Evolutionary conservation across 768 basidiomycete species (phyloP).

Genomic region (Aureoboletus auriporus): DNA sequence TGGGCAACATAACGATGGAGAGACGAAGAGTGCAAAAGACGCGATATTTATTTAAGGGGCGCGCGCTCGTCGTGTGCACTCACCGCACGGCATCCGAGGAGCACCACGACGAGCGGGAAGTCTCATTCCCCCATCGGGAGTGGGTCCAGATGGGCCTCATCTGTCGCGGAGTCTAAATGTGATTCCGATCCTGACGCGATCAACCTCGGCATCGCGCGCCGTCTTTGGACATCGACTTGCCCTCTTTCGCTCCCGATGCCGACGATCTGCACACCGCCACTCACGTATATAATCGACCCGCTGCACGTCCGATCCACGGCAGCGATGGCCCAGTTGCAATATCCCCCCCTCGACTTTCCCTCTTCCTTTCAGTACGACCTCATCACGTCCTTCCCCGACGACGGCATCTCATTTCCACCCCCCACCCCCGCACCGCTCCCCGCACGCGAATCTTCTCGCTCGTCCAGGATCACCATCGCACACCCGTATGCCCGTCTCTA

Average conservation of each 20-base stretch:
- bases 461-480: constrained; percentile 35
- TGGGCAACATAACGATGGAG: neutral
- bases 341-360: constrained; percentile 8
- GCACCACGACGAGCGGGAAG: neutral
- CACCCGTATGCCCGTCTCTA: constrained; percentile 71
- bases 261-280: constrained; percentile 20
- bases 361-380: constrained; percentile 8
- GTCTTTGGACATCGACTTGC: too few relatives aligned
- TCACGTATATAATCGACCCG: constrained; percentile 15
- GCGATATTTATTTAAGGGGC: too few relatives aligned
- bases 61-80: too few relatives aligned
- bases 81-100: constrained; percentile 24
- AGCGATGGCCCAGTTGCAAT: constrained; percentile 18
- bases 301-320: constrained; percentile 3
- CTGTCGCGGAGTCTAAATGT: constrained; percentile 21
- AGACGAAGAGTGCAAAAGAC: too few relatives aligned
- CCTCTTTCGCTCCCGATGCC: constrained; percentile 4
- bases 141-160: neutral
- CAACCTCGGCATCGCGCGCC: constrained; percentile 13
- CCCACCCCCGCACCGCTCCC: constrained; percentile 11
- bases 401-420: constrained; percentile 18
- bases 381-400: constrained; percentile 18
- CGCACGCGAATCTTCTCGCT: constrained; percentile 11
- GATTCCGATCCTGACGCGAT: constrained; percentile 24
- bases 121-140: neutral